A percentile compares a stretch with the other conserved stretches of the same genome.
phyloP scores from a whole-genome alignment of 257 asterid species.

The Solanum chiquidenum region DNA sequence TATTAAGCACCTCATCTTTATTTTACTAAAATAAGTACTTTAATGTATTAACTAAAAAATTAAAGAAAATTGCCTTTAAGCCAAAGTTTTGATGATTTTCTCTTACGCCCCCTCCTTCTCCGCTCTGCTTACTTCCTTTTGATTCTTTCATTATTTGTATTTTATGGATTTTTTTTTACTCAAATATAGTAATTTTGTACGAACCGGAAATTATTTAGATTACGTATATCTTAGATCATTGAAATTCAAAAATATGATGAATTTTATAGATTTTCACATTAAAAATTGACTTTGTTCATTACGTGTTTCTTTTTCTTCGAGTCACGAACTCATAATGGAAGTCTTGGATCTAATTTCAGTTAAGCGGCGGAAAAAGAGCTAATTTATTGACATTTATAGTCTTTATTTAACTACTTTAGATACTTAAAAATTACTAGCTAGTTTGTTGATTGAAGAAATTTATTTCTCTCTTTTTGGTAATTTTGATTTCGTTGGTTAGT shows the following conservation, averaged over 20 bases:
- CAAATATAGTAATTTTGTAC: too few relatives aligned
- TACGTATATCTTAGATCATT: background rate
- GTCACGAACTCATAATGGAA: background rate
- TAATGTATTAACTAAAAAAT: too few relatives aligned
- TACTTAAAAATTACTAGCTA: background rate
- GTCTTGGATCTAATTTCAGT: background rate
- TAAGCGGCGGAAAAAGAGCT: background rate
- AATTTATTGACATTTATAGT: background rate
- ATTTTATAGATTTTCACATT: background rate
- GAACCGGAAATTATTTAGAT: background rate
- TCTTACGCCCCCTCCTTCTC: background rate
- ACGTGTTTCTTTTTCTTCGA: too few relatives aligned
- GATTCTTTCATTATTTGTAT: too few relatives aligned
- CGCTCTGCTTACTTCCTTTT: background rate
- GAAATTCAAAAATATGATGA: too few relatives aligned
- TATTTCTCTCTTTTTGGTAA: background rate
- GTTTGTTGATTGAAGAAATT: background rate
- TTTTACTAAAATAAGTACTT: background rate
- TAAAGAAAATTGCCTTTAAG: too few relatives aligned
- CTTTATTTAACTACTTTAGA: background rate
- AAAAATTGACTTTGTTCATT: background rate
- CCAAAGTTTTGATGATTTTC: too few relatives aligned
- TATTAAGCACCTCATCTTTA: background rate
- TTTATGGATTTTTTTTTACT: background rate
- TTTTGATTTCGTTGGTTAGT: background rate